phyloP scores from a whole-genome alignment of 768 basidiomycete genomes.

The Mycena rebaudengoi region DNA sequence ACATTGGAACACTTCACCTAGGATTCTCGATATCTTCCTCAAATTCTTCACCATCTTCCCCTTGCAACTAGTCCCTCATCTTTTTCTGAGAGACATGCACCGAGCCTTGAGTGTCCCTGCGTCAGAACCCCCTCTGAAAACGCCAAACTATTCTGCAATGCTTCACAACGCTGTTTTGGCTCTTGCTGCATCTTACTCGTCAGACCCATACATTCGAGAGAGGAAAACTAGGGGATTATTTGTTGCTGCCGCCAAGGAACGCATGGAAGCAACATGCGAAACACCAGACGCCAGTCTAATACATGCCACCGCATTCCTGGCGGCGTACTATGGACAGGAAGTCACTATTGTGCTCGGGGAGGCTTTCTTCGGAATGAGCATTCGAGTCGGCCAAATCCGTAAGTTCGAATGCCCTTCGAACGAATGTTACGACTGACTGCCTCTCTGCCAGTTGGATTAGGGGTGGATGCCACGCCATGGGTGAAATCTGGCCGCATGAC shows the following conservation, averaged over 20 bases:
- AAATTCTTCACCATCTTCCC: slow-evolving; percentile 50
- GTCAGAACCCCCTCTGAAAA: slow-evolving; percentile 32
- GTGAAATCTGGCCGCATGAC: slow-evolving; percentile 48
- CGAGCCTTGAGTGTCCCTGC: slow-evolving; percentile 40
- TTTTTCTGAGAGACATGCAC: slow-evolving; percentile 53
- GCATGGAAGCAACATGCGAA: slow-evolving; percentile 25
- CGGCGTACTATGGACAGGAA: slow-evolving; percentile 24
- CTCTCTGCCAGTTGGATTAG: slow-evolving; percentile 44
- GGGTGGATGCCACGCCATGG: slow-evolving; percentile 47
- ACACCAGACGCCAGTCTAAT: slow-evolving; percentile 30
- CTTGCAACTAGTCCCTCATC: slow-evolving; percentile 47
- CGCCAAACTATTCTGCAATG: slow-evolving; percentile 59
- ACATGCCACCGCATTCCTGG: slow-evolving; percentile 28
- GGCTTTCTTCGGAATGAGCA: slow-evolving; percentile 24
- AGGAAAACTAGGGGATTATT: slow-evolving; percentile 21
- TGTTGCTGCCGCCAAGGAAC: slow-evolving; percentile 19
- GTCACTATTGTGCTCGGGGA: slow-evolving; percentile 28
- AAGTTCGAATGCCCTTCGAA: background rate
- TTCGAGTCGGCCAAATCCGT: slow-evolving; percentile 14
- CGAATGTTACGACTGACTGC: background rate
- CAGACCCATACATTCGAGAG: slow-evolving; percentile 25
- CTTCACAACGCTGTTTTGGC: slow-evolving; percentile 58
- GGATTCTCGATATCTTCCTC: slow-evolving; percentile 48
- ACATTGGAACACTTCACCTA: too few species aligned
- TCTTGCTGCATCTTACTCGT: slow-evolving; percentile 25